These are phyloP conservation scores for Amaranthus hypochondriacus DNA, from an alignment of 148 eudicot species.

Conservation along the genomic window DNA sequence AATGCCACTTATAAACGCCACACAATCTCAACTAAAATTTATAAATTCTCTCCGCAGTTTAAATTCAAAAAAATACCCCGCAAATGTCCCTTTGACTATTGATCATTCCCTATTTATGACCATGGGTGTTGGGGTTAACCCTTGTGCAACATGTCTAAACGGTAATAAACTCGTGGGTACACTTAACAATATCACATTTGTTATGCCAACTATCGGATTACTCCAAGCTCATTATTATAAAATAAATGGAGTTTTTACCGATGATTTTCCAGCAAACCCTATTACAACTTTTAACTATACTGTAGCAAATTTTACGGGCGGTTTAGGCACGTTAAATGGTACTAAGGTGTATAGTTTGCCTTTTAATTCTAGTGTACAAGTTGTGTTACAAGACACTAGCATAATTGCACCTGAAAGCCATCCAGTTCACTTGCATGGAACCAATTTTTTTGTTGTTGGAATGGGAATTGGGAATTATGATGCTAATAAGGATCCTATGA, in stretches of 20 bases:
- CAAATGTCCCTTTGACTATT: slow-evolving; percentile 43
- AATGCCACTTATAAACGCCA: slow-evolving; percentile 49
- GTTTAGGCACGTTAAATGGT: slow-evolving; percentile 46
- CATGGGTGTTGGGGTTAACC: slow-evolving; percentile 55
- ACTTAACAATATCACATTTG: slow-evolving; percentile 64
- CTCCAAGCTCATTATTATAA: slow-evolving; percentile 65
- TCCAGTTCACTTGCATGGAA: slow-evolving; percentile 65
- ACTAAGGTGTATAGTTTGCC: slow-evolving; percentile 49
- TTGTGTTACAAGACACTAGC: slow-evolving; percentile 57
- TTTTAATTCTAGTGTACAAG: slow-evolving; percentile 57
- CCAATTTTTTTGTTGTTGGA: slow-evolving; percentile 62
- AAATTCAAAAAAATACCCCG: slow-evolving; percentile 49
- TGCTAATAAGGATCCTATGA: slow-evolving; percentile 37
- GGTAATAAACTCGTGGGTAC: slow-evolving; percentile 48
- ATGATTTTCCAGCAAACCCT: slow-evolving; percentile 67
- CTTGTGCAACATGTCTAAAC: slow-evolving; percentile 53
- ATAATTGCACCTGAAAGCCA: slow-evolving; percentile 67
- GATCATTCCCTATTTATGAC: slow-evolving; percentile 54
- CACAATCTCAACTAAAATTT: slow-evolving; percentile 33
- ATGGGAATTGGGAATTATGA: slow-evolving; percentile 59
- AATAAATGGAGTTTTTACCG: slow-evolving; percentile 52
- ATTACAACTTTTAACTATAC: slow-evolving; percentile 48
- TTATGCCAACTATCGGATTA: slow-evolving; percentile 54
- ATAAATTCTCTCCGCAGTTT: slow-evolving; percentile 43
- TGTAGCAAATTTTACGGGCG: slow-evolving; percentile 38